Percentiles rank a stretch among this genome's conserved stretches.
Evolutionary conservation across 139 green algal species (phyloP).

Genomic region (Nannochloris sp.): DNA sequence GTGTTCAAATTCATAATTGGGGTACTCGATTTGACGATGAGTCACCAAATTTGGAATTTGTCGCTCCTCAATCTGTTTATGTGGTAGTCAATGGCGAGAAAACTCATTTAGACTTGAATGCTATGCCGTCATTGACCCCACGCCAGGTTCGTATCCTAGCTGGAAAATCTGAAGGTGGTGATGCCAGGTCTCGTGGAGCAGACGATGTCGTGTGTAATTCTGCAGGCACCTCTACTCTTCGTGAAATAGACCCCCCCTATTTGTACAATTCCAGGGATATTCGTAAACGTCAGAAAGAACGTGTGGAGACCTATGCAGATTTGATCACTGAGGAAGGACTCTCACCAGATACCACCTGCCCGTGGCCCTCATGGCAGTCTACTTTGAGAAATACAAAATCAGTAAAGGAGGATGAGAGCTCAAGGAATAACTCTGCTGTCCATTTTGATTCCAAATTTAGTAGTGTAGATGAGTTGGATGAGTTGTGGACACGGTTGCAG

Average conservation of each 20-base stretch:
- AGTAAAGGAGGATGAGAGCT: neutral
- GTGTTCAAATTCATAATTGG: slow-evolving; percentile 87
- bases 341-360: slow-evolving; percentile 2
- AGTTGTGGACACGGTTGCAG: slow-evolving; percentile 17
- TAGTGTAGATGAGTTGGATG: slow-evolving; percentile 14
- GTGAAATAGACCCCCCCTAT: slow-evolving; percentile 24
- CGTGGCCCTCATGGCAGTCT: slow-evolving; percentile 19
- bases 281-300: neutral
- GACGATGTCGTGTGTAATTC: slow-evolving; percentile 17
- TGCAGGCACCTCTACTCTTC: slow-evolving; percentile 16
- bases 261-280: slow-evolving; percentile 10
- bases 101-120: slow-evolving; percentile 59
- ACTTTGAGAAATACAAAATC: neutral
- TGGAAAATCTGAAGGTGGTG: neutral
- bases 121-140: slow-evolving; percentile 38
- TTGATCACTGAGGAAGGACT: slow-evolving; percentile 19
- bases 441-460: slow-evolving; percentile 15
- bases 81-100: slow-evolving; percentile 64
- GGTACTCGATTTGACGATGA: slow-evolving; percentile 39
- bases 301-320: slow-evolving; percentile 3
- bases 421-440: slow-evolving; percentile 5
- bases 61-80: slow-evolving; percentile 53
- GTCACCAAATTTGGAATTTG: slow-evolving; percentile 66
- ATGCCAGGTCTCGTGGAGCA: neutral
- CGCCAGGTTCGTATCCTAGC: slow-evolving; percentile 39